Percentiles rank a stretch among this genome's conserved stretches.
These are phyloP conservation scores for Dipodascus geniculatus DNA, from an alignment of 805 yeast genomes.

Conservation along the genomic window DNA sequence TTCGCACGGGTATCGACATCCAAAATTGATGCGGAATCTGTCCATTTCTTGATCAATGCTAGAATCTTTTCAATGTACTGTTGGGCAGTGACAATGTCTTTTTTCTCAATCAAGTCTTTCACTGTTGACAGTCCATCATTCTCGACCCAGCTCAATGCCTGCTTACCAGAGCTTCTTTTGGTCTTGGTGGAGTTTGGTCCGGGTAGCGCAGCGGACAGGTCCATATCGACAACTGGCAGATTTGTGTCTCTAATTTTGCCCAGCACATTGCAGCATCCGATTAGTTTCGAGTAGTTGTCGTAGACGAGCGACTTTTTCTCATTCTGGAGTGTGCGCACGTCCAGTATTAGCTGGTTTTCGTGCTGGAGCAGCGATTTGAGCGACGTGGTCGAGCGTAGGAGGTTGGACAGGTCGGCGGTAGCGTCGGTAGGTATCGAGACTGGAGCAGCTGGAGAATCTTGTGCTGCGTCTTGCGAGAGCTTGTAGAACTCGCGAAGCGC, in stretches of 20 bases:
- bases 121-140: neutral
- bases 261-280: constrained; percentile 25
- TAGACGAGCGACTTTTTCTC: constrained; percentile 29
- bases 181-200: neutral
- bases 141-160: neutral
- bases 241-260: constrained; percentile 10
- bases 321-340: constrained; percentile 23
- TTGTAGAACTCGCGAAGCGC: constrained; percentile 28
- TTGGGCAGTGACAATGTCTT: neutral
- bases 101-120: neutral
- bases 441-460: constrained; percentile 2
- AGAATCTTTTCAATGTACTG: neutral
- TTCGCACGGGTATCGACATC: too few species aligned
- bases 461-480: constrained; percentile 17
- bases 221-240: neutral
- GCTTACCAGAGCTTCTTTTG: neutral
- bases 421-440: too few species aligned
- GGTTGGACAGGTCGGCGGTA: constrained; percentile 16
- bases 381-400: constrained; percentile 13
- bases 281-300: constrained; percentile 28
- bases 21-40: too few species aligned
- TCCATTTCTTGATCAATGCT: neutral
- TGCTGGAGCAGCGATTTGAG: constrained; percentile 17
- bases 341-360: constrained; percentile 19
- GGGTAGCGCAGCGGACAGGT: neutral